Evolutionary conservation across 106 monocot genomes (phyloP).

Genomic region (Acorus calamus): DNA sequence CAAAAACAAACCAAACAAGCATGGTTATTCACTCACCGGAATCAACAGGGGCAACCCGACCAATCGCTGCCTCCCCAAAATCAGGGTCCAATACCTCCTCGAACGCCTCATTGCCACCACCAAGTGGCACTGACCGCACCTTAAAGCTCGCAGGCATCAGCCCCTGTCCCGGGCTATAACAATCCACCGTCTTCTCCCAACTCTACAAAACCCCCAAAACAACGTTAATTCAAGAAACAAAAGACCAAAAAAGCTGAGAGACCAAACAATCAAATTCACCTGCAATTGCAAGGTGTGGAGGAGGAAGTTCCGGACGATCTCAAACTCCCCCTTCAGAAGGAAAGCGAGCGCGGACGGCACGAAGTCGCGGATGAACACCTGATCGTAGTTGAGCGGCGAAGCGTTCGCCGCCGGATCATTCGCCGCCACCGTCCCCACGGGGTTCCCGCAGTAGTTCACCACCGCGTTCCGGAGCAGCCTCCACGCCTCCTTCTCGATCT

Average conservation of each 20-base stretch:
- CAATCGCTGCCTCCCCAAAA: slow-evolving; percentile 91
- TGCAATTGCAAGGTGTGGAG: slow-evolving; percentile 85
- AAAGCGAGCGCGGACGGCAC: slow-evolving; percentile 90
- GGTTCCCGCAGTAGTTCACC: slow-evolving; percentile 62
- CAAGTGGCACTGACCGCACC: slow-evolving; percentile 55
- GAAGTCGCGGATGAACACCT: slow-evolving; percentile 92
- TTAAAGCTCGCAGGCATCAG: slow-evolving; percentile 97
- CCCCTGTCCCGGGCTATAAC: slow-evolving; percentile 94
- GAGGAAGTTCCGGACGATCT: slow-evolving; percentile 85
- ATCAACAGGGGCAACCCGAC: slow-evolving; percentile 89
- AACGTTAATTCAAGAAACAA: neutral
- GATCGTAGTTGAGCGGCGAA: slow-evolving; percentile 70
- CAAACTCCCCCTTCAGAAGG: slow-evolving; percentile 66
- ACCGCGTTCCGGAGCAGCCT: slow-evolving; percentile 57
- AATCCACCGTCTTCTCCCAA: slow-evolving; percentile 97
- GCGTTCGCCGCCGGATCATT: slow-evolving; percentile 34
- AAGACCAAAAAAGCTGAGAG: neutral
- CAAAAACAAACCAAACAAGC: neutral
- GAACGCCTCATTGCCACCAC: slow-evolving; percentile 46
- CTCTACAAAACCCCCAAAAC: slow-evolving; percentile 25
- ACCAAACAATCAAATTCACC: slow-evolving; percentile 27
- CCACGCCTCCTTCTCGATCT: slow-evolving; percentile 88
- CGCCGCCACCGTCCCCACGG: slow-evolving; percentile 90
- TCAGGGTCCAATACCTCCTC: slow-evolving; percentile 90
- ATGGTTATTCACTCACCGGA: slow-evolving; percentile 38